phyloP scores from a whole-genome alignment of 768 basidiomycete species.

The Myochromella boudieri region DNA sequence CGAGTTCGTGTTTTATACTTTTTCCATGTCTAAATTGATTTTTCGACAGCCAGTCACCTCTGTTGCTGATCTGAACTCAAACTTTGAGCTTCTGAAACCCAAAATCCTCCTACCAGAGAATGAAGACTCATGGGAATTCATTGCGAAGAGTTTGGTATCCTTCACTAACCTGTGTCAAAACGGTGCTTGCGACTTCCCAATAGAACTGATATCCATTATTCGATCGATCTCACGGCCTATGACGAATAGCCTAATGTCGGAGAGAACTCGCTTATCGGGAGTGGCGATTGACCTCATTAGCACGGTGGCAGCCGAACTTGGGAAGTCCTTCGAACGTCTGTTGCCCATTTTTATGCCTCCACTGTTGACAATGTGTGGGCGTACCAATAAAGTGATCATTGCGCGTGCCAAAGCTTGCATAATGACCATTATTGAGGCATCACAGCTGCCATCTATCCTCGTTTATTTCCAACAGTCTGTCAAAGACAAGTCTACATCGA shows the following conservation, averaged over 20 bases:
- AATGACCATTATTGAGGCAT: constrained; percentile 58
- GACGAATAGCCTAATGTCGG: constrained; percentile 16
- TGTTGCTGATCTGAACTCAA: constrained; percentile 9
- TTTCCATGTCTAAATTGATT: not conserved
- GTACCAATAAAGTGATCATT: constrained; percentile 78
- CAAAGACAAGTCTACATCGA: constrained; percentile 67
- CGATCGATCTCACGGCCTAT: constrained; percentile 18
- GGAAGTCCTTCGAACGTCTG: constrained; percentile 63
- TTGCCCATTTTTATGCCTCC: constrained; percentile 67
- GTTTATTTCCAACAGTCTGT: constrained; percentile 56
- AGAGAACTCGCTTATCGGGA: constrained; percentile 19
- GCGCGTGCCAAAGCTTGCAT: constrained; percentile 65
- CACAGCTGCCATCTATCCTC: constrained; percentile 65
- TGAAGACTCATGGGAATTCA: constrained; percentile 20
- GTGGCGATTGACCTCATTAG: constrained; percentile 14
- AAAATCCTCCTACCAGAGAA: constrained; percentile 17
- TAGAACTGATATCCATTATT: constrained; percentile 14
- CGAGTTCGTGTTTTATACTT: constrained; percentile 5
- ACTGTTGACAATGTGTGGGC: constrained; percentile 63
- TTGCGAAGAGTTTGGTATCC: constrained; percentile 10
- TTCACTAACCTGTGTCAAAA: constrained; percentile 12
- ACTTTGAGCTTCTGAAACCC: constrained; percentile 9
- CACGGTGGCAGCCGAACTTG: constrained; percentile 60
- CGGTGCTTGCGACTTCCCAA: constrained; percentile 18
- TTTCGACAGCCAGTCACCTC: constrained; percentile 9